phyloP scores from a whole-genome alignment of 352 stramenopile genomes.

The Elongisporangium prolatum region DNA sequence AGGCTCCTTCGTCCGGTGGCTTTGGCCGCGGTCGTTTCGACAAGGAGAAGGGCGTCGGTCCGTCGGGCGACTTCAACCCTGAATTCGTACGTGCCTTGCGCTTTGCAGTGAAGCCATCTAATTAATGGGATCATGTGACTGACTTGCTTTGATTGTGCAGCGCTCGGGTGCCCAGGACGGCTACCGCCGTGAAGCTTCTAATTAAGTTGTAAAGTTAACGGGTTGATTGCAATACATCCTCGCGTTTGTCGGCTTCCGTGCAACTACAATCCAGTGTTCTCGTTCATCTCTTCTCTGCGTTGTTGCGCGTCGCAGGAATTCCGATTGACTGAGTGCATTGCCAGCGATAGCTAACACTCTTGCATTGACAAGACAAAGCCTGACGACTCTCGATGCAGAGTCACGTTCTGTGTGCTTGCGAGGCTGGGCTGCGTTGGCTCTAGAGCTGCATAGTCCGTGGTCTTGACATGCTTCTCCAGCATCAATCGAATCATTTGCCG shows the following conservation, averaged over 20 bases:
- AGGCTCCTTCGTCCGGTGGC: conserved; percentile 64
- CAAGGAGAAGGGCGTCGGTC: conserved; percentile 88
- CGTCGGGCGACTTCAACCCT: conserved; percentile 86
- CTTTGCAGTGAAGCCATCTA: conserved; percentile 1
- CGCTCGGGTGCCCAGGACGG: conserved; percentile 77
- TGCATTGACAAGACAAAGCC: background rate
- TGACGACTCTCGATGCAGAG: background rate
- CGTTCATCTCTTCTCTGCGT: background rate
- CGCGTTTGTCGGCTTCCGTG: conserved; percentile 57
- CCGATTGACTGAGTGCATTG: too few relatives aligned
- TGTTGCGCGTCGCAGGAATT: background rate
- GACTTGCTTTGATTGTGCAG: conserved; percentile 13
- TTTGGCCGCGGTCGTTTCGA: conserved; percentile 85
- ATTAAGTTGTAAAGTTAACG: conserved; percentile 47
- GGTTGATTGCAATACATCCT: conserved; percentile 72
- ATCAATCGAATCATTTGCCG: conserved; percentile 53
- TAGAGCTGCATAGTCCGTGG: background rate
- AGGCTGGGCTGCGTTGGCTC: background rate
- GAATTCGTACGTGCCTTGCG: conserved; percentile 67
- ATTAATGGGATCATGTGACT: background rate
- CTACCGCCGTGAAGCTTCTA: conserved; percentile 83
- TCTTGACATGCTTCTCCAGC: conserved; percentile 23
- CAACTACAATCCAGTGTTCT: conserved; percentile 2
- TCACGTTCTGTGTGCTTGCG: background rate
- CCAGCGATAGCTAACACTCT: background rate